A percentile compares a stretch with the other conserved stretches of the same genome.
These are phyloP conservation scores for Fusarium sp. DNA, from an alignment of 2,329 filamentous ascomycete genomes.

Conservation along the genomic window DNA sequence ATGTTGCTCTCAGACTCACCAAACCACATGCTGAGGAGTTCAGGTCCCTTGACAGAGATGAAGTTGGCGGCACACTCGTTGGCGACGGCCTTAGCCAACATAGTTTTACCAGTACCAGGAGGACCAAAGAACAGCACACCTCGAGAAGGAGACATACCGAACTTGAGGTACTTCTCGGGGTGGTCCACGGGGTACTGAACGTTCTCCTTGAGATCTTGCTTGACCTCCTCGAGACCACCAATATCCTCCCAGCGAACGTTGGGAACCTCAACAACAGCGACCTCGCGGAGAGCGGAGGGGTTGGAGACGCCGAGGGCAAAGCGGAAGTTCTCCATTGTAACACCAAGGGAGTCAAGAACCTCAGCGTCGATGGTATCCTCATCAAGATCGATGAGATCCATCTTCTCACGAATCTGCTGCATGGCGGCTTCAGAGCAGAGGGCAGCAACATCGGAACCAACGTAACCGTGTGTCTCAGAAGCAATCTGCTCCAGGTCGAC, in stretches of 20 bases:
- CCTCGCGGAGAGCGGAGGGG: slow-evolving; percentile 97
- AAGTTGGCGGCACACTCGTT: slow-evolving; percentile 99
- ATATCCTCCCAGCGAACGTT: slow-evolving; percentile 99
- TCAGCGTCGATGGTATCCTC: slow-evolving; percentile 99
- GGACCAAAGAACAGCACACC: slow-evolving; percentile 99
- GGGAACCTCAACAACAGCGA: slow-evolving; percentile 98
- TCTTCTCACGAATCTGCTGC: slow-evolving; percentile 99
- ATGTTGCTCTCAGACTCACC: slow-evolving; percentile 99
- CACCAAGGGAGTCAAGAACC: slow-evolving; percentile 96
- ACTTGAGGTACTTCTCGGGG: slow-evolving; percentile 99
- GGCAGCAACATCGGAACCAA: slow-evolving; percentile 97
- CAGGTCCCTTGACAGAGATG: slow-evolving; percentile 98
- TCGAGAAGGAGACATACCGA: slow-evolving; percentile 95
- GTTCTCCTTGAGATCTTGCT: slow-evolving; percentile 98
- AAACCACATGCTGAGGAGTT: slow-evolving; percentile 99
- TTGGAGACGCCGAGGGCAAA: slow-evolving; percentile 98
- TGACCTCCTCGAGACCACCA: slow-evolving; percentile 97
- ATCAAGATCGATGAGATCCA: slow-evolving; percentile 98
- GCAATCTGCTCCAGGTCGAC: slow-evolving; percentile 98
- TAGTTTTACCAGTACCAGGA: slow-evolving; percentile 99
- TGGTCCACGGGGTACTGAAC: slow-evolving; percentile 99
- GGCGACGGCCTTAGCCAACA: slow-evolving; percentile 98
- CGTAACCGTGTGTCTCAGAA: slow-evolving; percentile 97
- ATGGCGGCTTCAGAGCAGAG: slow-evolving; percentile 99
- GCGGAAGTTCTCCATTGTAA: slow-evolving; percentile 99